Base-by-base conservation (phyloP, 2,329 filamentous ascomycete species). In the Pestalotiopsis sp. region DNA sequence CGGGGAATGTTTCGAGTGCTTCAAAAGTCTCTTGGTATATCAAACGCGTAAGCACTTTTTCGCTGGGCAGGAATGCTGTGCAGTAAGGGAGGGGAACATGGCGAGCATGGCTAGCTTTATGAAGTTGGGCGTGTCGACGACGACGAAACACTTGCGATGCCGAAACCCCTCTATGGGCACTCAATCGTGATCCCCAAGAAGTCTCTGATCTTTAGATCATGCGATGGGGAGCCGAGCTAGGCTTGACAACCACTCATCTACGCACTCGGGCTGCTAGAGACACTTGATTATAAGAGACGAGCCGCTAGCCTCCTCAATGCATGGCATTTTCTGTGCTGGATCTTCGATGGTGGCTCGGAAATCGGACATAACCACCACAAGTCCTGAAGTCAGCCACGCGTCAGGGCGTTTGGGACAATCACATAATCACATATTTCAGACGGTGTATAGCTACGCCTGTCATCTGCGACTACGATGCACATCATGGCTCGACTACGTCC, bases 131-230 rank as follows among this genome's bases (percentile, higher is more conserved):
- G 17, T n/a, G 17, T 52, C 17, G 45, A 52, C 45, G 20, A 52
- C 17, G 45, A 52, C n/a, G n/a, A 52, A 52, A 52, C 45, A 61
- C 27, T 36, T 39, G 31, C 36, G 59, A 20, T 61, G 9, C 17
- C 59, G n/a, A 41, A 61, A 2, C 31, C n/a, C 12, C 59, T 61
- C 57, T 61, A 36, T 41, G 20, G 27, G n/a, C 31, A 17, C 14
- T 36, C 25, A 36, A 61, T 61, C 59, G 31, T 36, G 59, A 61
- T 61, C 59, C 31, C 59, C 25, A 61, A 52, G 45, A 17, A 52
- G 45, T 52, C 17, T 52, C 45, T 52, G 45, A n/a, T n/a, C 45
- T 52, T 52, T 52, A 52, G 31, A 61, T 61, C 59, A 39, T 36
- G 31, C 11, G 59, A 61, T 20, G n/a, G 45, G 27, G 45, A 52